Evolutionary conservation across 1,139 yeast genomes (phyloP).

Genomic region (Taphrina betulina): DNA sequence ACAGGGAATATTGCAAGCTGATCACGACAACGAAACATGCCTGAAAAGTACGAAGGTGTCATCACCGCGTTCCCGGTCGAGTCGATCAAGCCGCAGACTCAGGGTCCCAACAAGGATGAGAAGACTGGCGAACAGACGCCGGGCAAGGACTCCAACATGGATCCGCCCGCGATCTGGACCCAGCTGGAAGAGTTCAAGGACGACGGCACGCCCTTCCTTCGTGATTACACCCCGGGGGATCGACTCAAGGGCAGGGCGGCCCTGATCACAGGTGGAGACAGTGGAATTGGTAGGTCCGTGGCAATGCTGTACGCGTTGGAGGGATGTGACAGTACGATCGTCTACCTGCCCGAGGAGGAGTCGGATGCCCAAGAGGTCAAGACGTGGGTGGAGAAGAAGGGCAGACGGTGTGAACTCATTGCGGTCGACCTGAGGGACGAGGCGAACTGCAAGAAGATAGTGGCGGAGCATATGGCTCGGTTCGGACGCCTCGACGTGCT

Average conservation of each 20-base stretch:
- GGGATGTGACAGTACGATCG: constrained; percentile 22
- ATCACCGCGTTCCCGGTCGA: constrained; percentile 17
- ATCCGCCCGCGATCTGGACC: constrained; percentile 17
- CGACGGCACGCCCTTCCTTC: constrained; percentile 19
- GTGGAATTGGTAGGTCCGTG: constrained; percentile 33
- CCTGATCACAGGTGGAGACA: constrained; percentile 34
- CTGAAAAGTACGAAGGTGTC: constrained; percentile 23
- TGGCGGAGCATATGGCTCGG: constrained; percentile 58
- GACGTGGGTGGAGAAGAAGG: constrained; percentile 31
- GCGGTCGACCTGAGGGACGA: constrained; percentile 23
- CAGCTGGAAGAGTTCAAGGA: constrained; percentile 17
- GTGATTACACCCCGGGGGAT: constrained; percentile 27
- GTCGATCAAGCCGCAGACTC: constrained; percentile 21
- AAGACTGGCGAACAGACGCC: constrained; percentile 21
- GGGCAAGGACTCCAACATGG: constrained; percentile 16
- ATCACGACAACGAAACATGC: too few relatives aligned
- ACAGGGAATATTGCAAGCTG: too few relatives aligned
- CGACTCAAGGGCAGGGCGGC: constrained; percentile 26
- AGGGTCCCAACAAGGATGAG: constrained; percentile 23
- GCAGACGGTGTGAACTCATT: constrained; percentile 23
- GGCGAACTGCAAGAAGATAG: constrained; percentile 51
- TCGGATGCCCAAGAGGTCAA: constrained; percentile 31
- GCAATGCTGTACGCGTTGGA: constrained; percentile 35
- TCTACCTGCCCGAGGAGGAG: constrained; percentile 31
- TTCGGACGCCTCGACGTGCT: constrained; percentile 56